Conservation (phyloP, 441 rosid genomes). For the Eruca vesicaria region DNA sequence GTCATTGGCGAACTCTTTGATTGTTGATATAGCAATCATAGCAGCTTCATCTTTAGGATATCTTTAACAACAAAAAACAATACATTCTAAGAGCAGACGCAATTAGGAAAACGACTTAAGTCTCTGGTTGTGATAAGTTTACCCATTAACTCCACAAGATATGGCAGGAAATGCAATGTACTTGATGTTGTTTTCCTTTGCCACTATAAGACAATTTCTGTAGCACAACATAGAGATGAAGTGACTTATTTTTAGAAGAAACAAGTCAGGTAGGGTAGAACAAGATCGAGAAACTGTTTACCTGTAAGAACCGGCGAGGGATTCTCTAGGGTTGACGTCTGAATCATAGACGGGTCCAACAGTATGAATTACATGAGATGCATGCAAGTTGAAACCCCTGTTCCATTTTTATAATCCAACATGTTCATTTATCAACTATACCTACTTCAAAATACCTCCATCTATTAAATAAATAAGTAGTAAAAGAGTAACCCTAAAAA, state of each 20-base stretch:
- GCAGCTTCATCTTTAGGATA: slow-evolving; percentile 91
- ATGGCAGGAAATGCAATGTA: slow-evolving; percentile 89
- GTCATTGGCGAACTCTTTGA: slow-evolving; percentile 61
- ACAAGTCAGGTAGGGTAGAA: neutral
- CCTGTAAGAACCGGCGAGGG: slow-evolving; percentile 62
- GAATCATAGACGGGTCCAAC: slow-evolving; percentile 80
- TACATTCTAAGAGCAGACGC: neutral
- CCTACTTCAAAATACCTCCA: neutral
- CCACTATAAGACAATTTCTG: slow-evolving; percentile 72
- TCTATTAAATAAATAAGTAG: too few relatives aligned
- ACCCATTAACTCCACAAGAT: slow-evolving; percentile 79
- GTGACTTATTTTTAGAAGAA: neutral
- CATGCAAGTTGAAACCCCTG: slow-evolving; percentile 86
- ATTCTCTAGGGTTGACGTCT: slow-evolving; percentile 51
- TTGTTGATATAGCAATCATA: slow-evolving; percentile 60
- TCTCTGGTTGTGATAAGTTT: slow-evolving; percentile 23
- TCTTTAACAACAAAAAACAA: slow-evolving; percentile 38
- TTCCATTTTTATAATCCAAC: slow-evolving; percentile 2
- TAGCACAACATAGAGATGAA: slow-evolving; percentile 17
- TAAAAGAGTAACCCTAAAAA: too few relatives aligned
- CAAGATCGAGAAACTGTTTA: slow-evolving; percentile 18
- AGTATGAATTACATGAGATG: slow-evolving; percentile 79
- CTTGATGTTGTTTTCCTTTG: slow-evolving; percentile 70
- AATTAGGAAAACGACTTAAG: neutral
- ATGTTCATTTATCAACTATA: slow-evolving; percentile 5